Evolutionary conservation across 805 yeast species (phyloP).

Genomic region (Pichia phayaonensis): DNA sequence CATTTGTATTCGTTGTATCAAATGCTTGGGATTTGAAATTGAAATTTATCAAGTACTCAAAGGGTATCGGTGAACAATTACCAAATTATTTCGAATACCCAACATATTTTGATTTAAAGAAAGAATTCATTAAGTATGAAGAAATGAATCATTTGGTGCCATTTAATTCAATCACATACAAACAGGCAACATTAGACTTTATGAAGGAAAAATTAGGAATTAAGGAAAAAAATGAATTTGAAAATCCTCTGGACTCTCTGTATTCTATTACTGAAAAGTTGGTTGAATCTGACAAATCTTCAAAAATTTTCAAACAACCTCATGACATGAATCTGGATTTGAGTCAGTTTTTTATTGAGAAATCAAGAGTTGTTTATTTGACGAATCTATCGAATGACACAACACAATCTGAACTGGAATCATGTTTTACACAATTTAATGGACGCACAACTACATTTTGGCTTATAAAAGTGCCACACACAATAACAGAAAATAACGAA

Average conservation of each 20-base stretch:
- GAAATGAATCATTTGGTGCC: constrained; percentile 18
- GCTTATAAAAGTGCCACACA: constrained; percentile 40
- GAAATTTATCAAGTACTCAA: constrained; percentile 71
- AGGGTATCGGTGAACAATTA: constrained; percentile 62
- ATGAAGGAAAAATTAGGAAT: constrained; percentile 4
- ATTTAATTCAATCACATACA: constrained; percentile 5
- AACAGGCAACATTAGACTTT: not conserved
- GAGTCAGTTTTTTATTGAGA: constrained; percentile 56
- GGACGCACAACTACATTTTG: constrained; percentile 84
- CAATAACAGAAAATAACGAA: not conserved
- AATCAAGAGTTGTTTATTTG: constrained; percentile 70
- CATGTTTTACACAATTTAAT: constrained; percentile 86
- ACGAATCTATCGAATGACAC: constrained; percentile 79
- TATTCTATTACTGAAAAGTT: constrained; percentile 1
- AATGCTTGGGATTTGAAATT: constrained; percentile 68
- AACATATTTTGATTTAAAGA: constrained; percentile 63
- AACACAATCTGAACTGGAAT: constrained; percentile 83
- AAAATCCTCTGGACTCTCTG: not conserved
- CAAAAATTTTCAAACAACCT: constrained; percentile 50
- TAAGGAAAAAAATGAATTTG: not conserved
- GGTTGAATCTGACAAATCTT: not conserved
- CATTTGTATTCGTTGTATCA: constrained; percentile 59
- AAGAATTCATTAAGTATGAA: constrained; percentile 71
- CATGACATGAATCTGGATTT: constrained; percentile 73
- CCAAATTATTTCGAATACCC: constrained; percentile 75